Evolutionary conservation across 2,329 filamentous ascomycete genomes (phyloP).

Genomic region (Orbilia javanica): DNA sequence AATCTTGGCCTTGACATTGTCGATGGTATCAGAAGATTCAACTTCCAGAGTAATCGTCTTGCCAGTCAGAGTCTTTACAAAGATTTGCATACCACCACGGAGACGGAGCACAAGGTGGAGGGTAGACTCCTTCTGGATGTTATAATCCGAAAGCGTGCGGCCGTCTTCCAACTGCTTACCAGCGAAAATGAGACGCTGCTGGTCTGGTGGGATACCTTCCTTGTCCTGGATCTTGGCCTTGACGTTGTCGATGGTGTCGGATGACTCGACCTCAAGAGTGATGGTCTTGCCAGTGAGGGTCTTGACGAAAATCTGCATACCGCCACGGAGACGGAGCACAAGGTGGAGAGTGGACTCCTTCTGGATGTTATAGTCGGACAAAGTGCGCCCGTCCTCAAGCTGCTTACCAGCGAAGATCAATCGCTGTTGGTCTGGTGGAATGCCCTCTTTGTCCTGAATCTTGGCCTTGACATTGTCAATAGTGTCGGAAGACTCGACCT

Average conservation of each 20-base stretch:
- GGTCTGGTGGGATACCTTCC: conserved; percentile 90
- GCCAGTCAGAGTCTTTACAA: conserved; percentile 84
- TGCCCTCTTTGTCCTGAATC: conserved; percentile 98
- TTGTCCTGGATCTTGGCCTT: conserved; percentile 88
- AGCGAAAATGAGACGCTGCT: conserved; percentile 92
- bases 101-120: conserved; percentile 84
- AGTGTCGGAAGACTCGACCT: conserved; percentile 74
- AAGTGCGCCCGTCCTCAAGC: conserved; percentile 84
- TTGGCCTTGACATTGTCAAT: conserved; percentile 98
- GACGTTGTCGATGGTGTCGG: conserved; percentile 93
- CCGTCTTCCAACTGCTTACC: conserved; percentile 95
- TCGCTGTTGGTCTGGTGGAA: conserved; percentile 95
- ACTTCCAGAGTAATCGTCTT: conserved; percentile 79
- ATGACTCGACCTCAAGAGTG: conserved; percentile 88
- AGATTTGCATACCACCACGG: conserved; percentile 86
- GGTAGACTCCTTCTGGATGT: conserved; percentile 93
- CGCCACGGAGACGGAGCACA: conserved; percentile 62
- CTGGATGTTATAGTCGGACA: conserved; percentile 93
- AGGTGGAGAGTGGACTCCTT: conserved; percentile 80
- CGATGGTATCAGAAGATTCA: conserved; percentile 77
- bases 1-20: conserved; percentile 79
- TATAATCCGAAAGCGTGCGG: conserved; percentile 91
- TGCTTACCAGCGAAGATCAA: conserved; percentile 97
- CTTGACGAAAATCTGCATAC: conserved; percentile 62
- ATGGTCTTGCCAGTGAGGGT: conserved; percentile 81